Percentiles rank a stretch among this genome's conserved stretches.
Conservation (phyloP, 2,329 filamentous ascomycete genomes). For the Neodidymelliopsis sp. region DNA sequence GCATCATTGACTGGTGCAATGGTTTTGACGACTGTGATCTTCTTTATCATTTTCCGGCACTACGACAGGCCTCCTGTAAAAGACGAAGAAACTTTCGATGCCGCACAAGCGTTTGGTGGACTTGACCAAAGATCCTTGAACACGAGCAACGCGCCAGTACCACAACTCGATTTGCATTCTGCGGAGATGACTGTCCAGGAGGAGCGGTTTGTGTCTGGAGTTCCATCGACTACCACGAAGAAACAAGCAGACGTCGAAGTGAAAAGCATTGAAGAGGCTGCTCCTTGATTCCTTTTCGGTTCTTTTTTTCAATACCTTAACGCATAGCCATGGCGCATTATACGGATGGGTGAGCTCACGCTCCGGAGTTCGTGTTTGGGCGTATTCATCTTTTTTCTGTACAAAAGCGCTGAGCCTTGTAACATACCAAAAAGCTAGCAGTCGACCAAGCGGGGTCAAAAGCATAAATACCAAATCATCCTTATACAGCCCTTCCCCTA, state of each 20-base stretch:
- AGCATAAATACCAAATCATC: no score
- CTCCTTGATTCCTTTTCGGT: background rate
- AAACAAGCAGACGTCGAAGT: background rate
- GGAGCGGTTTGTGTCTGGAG: background rate
- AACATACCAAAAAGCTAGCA: no score
- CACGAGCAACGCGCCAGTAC: background rate
- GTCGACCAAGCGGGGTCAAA: no score
- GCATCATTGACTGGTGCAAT: conserved; percentile 33
- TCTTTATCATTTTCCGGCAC: conserved; percentile 35
- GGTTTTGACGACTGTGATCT: conserved; percentile 29
- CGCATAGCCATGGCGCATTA: conserved; percentile 10
- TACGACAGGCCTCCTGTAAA: conserved; percentile 23
- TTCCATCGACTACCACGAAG: background rate
- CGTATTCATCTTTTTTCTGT: background rate
- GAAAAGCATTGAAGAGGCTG: background rate
- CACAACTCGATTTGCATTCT: background rate
- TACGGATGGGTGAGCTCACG: conserved; percentile 4
- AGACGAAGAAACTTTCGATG: background rate
- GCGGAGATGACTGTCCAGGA: background rate
- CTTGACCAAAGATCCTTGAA: background rate
- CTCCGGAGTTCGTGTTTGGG: background rate
- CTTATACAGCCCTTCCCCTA: no score
- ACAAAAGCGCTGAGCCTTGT: no score
- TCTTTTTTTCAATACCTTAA: background rate
- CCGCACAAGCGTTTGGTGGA: background rate